These are phyloP conservation scores for Arabidopsis thaliana DNA, from an alignment of 345 rosid genomes.

Conservation along the genomic window DNA sequence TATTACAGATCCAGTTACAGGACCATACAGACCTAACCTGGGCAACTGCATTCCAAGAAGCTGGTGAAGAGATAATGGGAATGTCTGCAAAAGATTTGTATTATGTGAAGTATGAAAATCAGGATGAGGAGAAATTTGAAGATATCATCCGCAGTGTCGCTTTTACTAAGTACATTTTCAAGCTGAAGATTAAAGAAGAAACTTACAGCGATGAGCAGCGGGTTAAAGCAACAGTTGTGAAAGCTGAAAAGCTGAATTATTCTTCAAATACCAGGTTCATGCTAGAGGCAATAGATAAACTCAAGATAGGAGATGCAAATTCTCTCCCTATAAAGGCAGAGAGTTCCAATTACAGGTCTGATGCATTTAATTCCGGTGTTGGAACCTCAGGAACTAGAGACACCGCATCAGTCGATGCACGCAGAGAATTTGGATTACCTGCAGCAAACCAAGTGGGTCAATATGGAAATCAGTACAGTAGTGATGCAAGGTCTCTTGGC, in stretches of 20 bases:
- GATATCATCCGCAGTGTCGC: conserved; percentile 67
- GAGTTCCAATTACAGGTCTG: conserved; percentile 37
- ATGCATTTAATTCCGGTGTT: conserved; percentile 27
- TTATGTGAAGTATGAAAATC: conserved; percentile 60
- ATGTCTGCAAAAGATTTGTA: conserved; percentile 81
- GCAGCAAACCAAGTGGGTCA: conserved; percentile 55
- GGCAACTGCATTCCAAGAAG: conserved; percentile 93
- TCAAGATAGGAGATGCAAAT: conserved; percentile 49
- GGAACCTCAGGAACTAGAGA: conserved; percentile 49
- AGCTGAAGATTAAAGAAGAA: conserved; percentile 95
- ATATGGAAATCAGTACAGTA: conserved; percentile 52
- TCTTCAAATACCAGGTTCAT: conserved; percentile 65
- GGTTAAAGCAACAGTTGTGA: conserved; percentile 79
- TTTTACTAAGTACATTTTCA: conserved; percentile 69
- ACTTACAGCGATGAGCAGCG: conserved; percentile 86
- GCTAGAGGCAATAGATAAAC: conserved; percentile 64
- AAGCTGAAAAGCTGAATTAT: conserved; percentile 70
- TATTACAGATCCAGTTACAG: conserved; percentile 87
- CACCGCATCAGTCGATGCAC: conserved; percentile 33
- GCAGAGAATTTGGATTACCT: conserved; percentile 46
- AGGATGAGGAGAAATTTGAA: conserved; percentile 72
- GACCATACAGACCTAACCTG: conserved; percentile 87
- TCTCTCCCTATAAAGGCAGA: conserved; percentile 46
- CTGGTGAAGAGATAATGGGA: conserved; percentile 87
- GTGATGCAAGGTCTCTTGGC: conserved; percentile 9